Conservation (phyloP, 139 green algal genomes). For the Chlamydomonas asymmetrica region DNA sequence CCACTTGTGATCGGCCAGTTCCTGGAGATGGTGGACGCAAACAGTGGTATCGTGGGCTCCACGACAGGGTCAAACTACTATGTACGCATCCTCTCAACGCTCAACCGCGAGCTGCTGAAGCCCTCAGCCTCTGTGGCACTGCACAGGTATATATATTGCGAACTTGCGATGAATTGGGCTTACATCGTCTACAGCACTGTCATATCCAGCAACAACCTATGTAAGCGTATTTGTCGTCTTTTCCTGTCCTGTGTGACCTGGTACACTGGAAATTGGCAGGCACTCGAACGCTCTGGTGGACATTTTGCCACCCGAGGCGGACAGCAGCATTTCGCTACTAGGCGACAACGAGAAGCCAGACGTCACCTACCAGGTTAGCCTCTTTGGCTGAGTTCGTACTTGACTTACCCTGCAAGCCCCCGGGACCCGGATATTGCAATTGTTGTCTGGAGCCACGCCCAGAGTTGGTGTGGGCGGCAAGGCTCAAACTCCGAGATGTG, state of each 20-base stretch:
- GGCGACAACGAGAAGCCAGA: slow-evolving; percentile 90
- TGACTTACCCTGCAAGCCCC: no score
- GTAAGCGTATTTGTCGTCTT: no score
- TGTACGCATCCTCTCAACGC: slow-evolving; percentile 93
- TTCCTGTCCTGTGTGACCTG: no score
- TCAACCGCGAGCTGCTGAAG: slow-evolving; percentile 98
- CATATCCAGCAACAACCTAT: no score
- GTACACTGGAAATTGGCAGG: no score
- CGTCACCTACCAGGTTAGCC: slow-evolving; percentile 92
- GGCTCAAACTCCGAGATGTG: no score
- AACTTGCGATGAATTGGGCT: no score
- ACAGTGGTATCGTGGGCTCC: slow-evolving; percentile 95
- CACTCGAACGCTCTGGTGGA: slow-evolving; percentile 99
- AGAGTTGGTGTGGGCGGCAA: no score
- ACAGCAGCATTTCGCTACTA: slow-evolving; percentile 95
- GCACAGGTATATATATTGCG: slow-evolving; percentile 67
- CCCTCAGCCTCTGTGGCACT: slow-evolving; percentile 92
- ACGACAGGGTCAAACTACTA: slow-evolving; percentile 93
- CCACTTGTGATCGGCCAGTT: slow-evolving; percentile 99
- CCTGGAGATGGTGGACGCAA: slow-evolving; percentile 97
- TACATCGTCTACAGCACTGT: no score
- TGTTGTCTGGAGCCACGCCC: no score
- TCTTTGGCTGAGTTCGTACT: no score
- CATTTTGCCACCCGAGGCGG: slow-evolving; percentile 96
- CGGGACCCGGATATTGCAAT: no score